Evolutionary conservation across 345 rosid genomes (phyloP), one percentile per base, ranked within the genome.

Genomic region (Brassica cretica): DNA sequence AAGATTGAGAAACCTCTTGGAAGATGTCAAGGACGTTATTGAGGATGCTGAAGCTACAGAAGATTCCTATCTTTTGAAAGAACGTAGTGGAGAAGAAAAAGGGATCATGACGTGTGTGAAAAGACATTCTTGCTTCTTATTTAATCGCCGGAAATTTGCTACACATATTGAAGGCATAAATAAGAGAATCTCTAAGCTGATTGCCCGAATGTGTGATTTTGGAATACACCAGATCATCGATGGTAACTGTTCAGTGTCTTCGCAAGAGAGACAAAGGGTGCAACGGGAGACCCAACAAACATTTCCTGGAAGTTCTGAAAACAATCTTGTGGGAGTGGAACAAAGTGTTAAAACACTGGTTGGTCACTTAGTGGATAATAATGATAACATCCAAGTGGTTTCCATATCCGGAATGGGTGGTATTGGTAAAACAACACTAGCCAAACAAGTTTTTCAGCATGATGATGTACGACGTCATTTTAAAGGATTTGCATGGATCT

Each of bases 281-380:
- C 69, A 77, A 60, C 74, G 19, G 25, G 76, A 79, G 46, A 9
- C 8, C 5, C 73, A 80, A 24, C 64, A 64, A 11, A 59, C 85
- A 55, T 73, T 70, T 77, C 71, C 82, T 11, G 77, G 44, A 58
- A 35, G 70, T 7, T 66, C 41, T 6, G 88, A 84, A 21, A 76
- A 68, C 0, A 21, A 74, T 64, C 77, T 83, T 41, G 84, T 86
- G 59, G 91, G 87, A 35, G 78, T 75, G 18, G 84, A 82, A 8
- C 70, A 63, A 32, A 79, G 73, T 56, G 70, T 75, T 2, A 1
- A 66, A 1, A 65, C 15, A 1, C 21, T 87, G 56, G 83, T 81
- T 27, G 44, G 55, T 4, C 16, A 78, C 19, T 33, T 85, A 44
- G 60, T 81, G 16, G 49, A 0, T 5, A 62, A 0, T 4, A 62